A percentile compares a stretch with the other conserved stretches of the same genome.
These are phyloP conservation scores for Phaseolus lunatus DNA, from an alignment of 306 rosid genomes.

Conservation along the genomic window DNA sequence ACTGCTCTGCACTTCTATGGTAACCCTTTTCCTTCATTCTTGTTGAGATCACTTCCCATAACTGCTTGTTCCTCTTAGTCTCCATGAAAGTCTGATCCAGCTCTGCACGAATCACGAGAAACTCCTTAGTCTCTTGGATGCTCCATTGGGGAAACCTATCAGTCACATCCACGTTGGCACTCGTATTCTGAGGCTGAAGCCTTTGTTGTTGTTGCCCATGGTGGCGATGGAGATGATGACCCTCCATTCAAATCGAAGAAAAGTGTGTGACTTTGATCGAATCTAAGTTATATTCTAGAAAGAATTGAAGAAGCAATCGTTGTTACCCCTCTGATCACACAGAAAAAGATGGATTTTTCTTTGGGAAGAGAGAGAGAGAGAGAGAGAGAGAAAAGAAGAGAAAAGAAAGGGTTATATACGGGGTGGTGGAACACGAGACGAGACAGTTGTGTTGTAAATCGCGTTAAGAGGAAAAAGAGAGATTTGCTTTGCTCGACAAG, in stretches of 20 bases:
- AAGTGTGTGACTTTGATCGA: slow-evolving; percentile 1
- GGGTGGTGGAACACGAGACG: slow-evolving; percentile 49
- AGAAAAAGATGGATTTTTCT: slow-evolving; percentile 14
- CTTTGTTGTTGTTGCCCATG: slow-evolving; percentile 37
- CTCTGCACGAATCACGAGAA: slow-evolving; percentile 76
- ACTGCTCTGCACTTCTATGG: slow-evolving; percentile 93
- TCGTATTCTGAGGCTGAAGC: slow-evolving; percentile 34
- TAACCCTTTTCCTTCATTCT: slow-evolving; percentile 84
- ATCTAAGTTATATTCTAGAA: slow-evolving; percentile 34
- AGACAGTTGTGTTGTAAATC: slow-evolving; percentile 57
- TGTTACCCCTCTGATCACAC: slow-evolving; percentile 35
- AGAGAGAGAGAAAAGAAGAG: slow-evolving; percentile 32
- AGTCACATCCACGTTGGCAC: slow-evolving; percentile 54
- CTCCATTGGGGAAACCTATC: slow-evolving; percentile 98
- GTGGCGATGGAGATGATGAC: slow-evolving; percentile 61
- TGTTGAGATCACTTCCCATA: slow-evolving; percentile 81
- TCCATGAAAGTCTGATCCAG: slow-evolving; percentile 94
- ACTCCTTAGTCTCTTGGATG: slow-evolving; percentile 90
- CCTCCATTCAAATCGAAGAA: slow-evolving; percentile 59
- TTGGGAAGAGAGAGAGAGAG: background rate
- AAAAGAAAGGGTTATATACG: slow-evolving; percentile 50
- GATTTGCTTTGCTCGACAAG: slow-evolving; percentile 37
- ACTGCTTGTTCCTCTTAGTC: slow-evolving; percentile 86
- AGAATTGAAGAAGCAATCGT: background rate
- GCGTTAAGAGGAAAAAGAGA: slow-evolving; percentile 46